These are phyloP conservation scores for Lachancea meyersii DNA, from an alignment of 805 yeast genomes.

Conservation along the genomic window DNA sequence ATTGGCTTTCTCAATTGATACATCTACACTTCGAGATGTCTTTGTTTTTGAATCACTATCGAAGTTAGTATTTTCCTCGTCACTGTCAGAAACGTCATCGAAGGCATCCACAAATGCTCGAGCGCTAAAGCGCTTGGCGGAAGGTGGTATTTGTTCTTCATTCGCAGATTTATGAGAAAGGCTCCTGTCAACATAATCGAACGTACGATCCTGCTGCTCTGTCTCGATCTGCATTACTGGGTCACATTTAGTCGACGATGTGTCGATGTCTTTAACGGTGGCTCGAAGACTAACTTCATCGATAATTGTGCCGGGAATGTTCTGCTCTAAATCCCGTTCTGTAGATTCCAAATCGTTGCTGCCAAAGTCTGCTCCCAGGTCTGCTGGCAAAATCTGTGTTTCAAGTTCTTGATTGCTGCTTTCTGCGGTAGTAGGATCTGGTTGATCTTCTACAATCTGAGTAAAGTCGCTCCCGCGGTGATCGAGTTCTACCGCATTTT, in stretches of 20 bases:
- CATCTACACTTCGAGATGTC: not conserved
- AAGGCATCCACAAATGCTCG: conserved; percentile 1
- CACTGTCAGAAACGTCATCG: conserved; percentile 4
- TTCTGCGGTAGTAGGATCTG: not conserved
- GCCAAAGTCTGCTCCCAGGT: not conserved
- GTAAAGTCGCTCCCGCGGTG: not conserved
- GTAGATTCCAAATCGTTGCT: not conserved
- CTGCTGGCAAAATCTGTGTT: not conserved
- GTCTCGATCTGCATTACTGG: not conserved
- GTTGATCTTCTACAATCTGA: not conserved
- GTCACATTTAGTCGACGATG: too few species aligned
- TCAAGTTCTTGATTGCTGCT: not conserved
- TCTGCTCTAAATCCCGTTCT: not conserved
- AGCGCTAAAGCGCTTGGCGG: not conserved
- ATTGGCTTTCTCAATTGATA: not conserved
- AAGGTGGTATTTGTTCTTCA: not conserved
- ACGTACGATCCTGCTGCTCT: not conserved
- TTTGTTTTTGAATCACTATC: not conserved
- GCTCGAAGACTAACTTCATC: not conserved
- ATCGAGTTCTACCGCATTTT: not conserved
- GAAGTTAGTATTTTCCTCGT: not conserved
- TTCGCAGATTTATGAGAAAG: not conserved
- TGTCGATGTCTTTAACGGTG: not conserved
- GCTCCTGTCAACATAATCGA: not conserved
- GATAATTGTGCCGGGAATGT: not conserved